phyloP scores from a whole-genome alignment of 352 stramenopile species.

The Ophiocytium majus region DNA sequence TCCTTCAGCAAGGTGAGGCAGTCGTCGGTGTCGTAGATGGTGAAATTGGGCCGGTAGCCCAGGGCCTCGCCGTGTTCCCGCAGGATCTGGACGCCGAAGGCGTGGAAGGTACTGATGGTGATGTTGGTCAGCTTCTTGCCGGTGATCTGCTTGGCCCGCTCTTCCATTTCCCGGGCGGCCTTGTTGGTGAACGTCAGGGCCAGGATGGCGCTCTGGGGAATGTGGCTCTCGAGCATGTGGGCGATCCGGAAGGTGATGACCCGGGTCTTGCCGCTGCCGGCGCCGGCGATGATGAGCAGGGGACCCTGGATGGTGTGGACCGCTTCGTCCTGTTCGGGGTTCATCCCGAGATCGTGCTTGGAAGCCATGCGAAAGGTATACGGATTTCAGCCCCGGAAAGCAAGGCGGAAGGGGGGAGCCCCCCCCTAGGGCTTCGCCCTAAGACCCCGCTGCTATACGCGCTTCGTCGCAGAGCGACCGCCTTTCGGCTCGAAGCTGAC shows the following conservation, averaged over 20 bases:
- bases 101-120: conserved; percentile 13
- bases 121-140: background rate
- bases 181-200: conserved; percentile 18
- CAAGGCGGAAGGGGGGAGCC: too few relatives aligned
- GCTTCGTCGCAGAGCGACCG: too few relatives aligned
- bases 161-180: background rate
- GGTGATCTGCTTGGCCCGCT: background rate
- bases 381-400: too few relatives aligned
- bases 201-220: background rate
- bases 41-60: background rate
- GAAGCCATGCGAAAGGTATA: too few relatives aligned
- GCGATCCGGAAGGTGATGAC: conserved; percentile 3
- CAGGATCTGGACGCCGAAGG: background rate
- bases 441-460: too few relatives aligned
- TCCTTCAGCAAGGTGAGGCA: background rate
- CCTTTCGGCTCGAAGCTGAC: too few relatives aligned
- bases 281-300: background rate
- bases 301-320: background rate
- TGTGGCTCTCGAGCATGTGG: background rate
- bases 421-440: too few relatives aligned
- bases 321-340: background rate
- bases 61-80: background rate
- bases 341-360: too few relatives aligned
- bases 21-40: conserved; percentile 22
- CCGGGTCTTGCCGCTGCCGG: conserved; percentile 11